A percentile compares a stretch with the other conserved stretches of the same genome.
phyloP scores from a whole-genome alignment of 1,284 basidiomycete genomes.

The Ustilago xerochloae region DNA sequence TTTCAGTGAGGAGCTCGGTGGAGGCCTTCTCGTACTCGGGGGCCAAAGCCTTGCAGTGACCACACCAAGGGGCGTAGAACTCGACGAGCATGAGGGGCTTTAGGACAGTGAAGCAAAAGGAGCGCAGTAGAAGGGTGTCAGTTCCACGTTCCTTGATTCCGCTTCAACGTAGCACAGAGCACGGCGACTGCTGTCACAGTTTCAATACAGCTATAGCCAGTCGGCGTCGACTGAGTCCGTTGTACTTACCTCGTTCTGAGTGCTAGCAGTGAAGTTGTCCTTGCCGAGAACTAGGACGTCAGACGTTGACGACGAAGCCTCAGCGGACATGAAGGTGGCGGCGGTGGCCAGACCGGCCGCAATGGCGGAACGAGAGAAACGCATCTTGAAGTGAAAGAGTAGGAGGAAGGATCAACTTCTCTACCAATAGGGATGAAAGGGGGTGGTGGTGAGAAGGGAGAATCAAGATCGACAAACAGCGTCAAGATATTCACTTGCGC shows the following conservation, averaged over 20 bases:
- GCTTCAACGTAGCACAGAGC: neutral
- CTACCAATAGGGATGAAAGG: conserved; percentile 6
- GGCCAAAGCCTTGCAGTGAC: conserved; percentile 78
- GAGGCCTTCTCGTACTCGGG: conserved; percentile 92
- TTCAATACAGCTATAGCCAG: neutral
- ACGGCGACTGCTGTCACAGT: neutral
- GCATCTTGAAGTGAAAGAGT: conserved; percentile 41
- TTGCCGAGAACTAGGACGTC: conserved; percentile 84
- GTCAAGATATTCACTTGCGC: conserved; percentile 4
- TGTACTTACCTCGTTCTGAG: conserved; percentile 72
- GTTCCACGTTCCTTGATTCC: neutral
- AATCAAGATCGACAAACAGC: neutral
- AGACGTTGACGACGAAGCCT: conserved; percentile 73
- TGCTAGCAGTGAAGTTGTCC: conserved; percentile 77
- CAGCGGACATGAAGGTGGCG: conserved; percentile 70
- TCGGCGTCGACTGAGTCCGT: neutral
- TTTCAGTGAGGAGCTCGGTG: conserved; percentile 83
- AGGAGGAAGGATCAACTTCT: conserved; percentile 4
- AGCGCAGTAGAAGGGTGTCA: neutral
- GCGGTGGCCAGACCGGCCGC: conserved; percentile 53
- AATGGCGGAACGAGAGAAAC: conserved; percentile 49
- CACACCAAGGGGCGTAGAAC: conserved; percentile 91
- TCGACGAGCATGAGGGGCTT: conserved; percentile 89
- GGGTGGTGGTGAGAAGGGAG: neutral
- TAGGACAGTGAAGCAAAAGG: neutral